Evolutionary conservation across 2,329 filamentous ascomycete genomes (phyloP), one percentile per base, ranked within the genome.

Genomic region (Colletotrichum endophyticum): DNA sequence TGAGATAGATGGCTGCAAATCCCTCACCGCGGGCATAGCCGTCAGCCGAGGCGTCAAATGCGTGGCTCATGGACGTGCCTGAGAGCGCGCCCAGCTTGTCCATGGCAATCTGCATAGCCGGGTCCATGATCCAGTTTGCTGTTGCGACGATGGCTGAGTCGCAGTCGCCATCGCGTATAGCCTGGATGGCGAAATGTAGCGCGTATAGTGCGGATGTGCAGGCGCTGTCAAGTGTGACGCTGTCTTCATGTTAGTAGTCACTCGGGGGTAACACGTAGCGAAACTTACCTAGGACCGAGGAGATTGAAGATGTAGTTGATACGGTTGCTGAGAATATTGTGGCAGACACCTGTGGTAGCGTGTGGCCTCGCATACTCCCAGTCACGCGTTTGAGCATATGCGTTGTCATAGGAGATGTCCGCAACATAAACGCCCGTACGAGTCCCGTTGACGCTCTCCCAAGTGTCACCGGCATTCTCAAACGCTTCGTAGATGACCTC

Each of bases 11-110:
- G 6, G 59, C 30, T 12, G 32, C 62, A 7, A 66, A 22, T 19
- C 62, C 70, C 32, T 73, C 70, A 1, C 62, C 70, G 8, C 70
- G 44, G 7, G 49, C 70, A 1, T 73, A 73, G 3, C 70, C 70
- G 13, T 73, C 57, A 19, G 56, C 67, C 9, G n/a, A 13, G 6
- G 28, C 67, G 28, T 70, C 67, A 9, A 59, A 70, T 6, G 44
- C 30, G 56, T 57, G 67, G 32, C 30, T 39, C 19, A 56, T 30
- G 27, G 28, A 62, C 0, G 59, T 62, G 19, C 25, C 27, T 1
- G 59, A 62, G 19, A 62, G 59, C 11, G 59, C 28, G 28, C 59
- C 59, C 8, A 62, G 28, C 28, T 62, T 62, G 28, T 30, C 59
- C 22, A 25, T 59, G 25, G 56, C 56, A 6, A 59, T 59, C 15